Evolutionary conservation across 2,329 filamentous ascomycete genomes (phyloP).

Genomic region (Ceratocystis ficicola): DNA sequence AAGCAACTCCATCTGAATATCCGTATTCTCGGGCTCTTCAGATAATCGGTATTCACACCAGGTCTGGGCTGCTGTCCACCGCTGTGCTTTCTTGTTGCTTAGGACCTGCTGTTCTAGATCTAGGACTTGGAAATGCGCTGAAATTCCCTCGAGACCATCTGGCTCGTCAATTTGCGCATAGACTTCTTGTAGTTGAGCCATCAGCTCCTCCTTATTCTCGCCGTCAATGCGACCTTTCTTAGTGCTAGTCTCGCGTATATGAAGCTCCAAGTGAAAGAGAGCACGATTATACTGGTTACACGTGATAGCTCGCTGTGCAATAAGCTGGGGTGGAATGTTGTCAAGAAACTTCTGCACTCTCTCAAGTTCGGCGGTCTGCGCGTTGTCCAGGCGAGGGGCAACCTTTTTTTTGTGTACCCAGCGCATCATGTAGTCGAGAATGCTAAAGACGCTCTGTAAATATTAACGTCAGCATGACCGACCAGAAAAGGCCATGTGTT

Average conservation of each 20-base stretch:
- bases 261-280: conserved; percentile 87
- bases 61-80: conserved; percentile 89
- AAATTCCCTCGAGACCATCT: conserved; percentile 90
- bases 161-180: conserved; percentile 97
- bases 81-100: conserved; percentile 81
- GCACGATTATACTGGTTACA: conserved; percentile 88
- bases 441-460: conserved; percentile 66
- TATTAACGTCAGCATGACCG: conserved; percentile 23
- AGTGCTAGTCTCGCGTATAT: conserved; percentile 44
- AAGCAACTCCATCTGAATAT: conserved; percentile 71
- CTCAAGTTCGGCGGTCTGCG: conserved; percentile 37
- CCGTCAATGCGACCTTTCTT: conserved; percentile 32
- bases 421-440: conserved; percentile 80
- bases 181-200: conserved; percentile 76
- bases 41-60: conserved; percentile 92
- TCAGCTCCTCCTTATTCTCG: conserved; percentile 36
- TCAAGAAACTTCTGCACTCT: conserved; percentile 42
- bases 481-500: not conserved
- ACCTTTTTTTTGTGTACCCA: conserved; percentile 61
- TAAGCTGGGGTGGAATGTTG: conserved; percentile 60
- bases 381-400: conserved; percentile 25
- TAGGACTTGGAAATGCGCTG: conserved; percentile 71
- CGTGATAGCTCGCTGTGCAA: conserved; percentile 74
- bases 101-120: conserved; percentile 88
- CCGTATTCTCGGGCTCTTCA: conserved; percentile 61